These are phyloP conservation scores for Curvularia lunata DNA, from an alignment of 2,329 filamentous ascomycete species.

Conservation along the genomic window DNA sequence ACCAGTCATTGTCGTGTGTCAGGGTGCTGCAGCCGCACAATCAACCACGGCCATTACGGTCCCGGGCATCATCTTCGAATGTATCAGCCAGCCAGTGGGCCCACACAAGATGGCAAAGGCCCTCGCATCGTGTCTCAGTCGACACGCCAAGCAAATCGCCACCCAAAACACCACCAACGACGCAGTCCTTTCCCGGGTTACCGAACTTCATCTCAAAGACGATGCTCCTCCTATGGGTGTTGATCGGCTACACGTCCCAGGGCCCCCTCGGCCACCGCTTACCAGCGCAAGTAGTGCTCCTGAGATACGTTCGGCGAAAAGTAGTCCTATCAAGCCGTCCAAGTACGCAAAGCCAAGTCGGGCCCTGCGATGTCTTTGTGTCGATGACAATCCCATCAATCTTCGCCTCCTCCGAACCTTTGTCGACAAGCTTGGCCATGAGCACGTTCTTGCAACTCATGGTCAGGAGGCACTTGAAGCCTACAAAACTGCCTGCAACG, in stretches of 20 bases:
- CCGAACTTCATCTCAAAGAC: constrained; percentile 39
- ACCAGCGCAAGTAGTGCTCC: constrained; percentile 41
- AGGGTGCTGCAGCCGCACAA: constrained; percentile 44
- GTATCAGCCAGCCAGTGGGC: constrained; percentile 46
- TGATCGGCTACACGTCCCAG: constrained; percentile 14
- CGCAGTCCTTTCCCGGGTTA: constrained; percentile 22
- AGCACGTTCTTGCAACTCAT: constrained; percentile 42
- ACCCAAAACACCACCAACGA: constrained; percentile 21
- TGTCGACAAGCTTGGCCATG: constrained; percentile 44
- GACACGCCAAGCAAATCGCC: constrained; percentile 32
- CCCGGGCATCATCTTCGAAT: constrained; percentile 44
- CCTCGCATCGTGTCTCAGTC: constrained; percentile 42
- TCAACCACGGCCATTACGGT: constrained; percentile 45
- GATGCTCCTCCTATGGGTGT: constrained; percentile 26
- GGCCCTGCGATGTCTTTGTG: constrained; percentile 44
- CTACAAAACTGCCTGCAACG: constrained; percentile 30
- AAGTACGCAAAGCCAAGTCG: constrained; percentile 24
- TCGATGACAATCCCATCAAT: constrained; percentile 52
- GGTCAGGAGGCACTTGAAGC: constrained; percentile 47
- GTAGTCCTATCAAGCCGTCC: constrained; percentile 27
- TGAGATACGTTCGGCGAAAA: constrained; percentile 33
- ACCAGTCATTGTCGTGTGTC: constrained; percentile 45
- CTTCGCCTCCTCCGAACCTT: constrained; percentile 47
- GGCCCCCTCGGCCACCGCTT: constrained; percentile 33
- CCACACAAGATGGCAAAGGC: constrained; percentile 50